phyloP scores from a whole-genome alignment of 306 rosid genomes.

The Gleditsia sinensis region DNA sequence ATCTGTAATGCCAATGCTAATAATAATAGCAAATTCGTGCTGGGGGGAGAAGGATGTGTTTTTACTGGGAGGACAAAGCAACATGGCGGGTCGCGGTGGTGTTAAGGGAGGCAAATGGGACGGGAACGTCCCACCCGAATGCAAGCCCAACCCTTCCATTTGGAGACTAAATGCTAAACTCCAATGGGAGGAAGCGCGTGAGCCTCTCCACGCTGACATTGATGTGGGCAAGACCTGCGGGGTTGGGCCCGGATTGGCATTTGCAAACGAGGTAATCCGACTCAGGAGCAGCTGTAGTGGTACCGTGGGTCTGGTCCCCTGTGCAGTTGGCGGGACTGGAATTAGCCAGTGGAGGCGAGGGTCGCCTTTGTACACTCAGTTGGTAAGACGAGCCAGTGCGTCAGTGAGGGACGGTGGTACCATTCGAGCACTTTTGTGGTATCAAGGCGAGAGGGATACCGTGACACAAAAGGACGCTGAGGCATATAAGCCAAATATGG shows the following conservation, averaged over 20 bases:
- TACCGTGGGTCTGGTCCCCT: constrained; percentile 63
- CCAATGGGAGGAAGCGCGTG: constrained; percentile 57
- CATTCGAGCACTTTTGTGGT: constrained; percentile 55
- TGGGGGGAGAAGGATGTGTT: constrained; percentile 35
- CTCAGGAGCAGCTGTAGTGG: background rate
- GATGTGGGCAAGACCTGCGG: constrained; percentile 57
- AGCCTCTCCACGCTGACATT: constrained; percentile 65
- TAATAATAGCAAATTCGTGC: background rate
- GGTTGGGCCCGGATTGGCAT: constrained; percentile 65
- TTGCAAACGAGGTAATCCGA: constrained; percentile 52
- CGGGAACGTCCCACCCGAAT: constrained; percentile 39
- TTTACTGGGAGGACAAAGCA: constrained; percentile 69
- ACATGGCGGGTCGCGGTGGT: constrained; percentile 77
- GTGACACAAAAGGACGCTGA: constrained; percentile 48
- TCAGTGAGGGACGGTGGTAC: constrained; percentile 40
- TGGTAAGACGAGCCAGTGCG: constrained; percentile 39
- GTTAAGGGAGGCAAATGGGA: constrained; percentile 43
- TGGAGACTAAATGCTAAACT: constrained; percentile 39
- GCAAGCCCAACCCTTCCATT: constrained; percentile 42
- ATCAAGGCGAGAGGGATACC: constrained; percentile 69
- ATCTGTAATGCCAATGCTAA: background rate
- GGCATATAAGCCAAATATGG: constrained; percentile 40
- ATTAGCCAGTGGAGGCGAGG: constrained; percentile 55
- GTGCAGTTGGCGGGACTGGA: constrained; percentile 62
- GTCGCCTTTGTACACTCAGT: constrained; percentile 37